These are phyloP conservation scores for Xylariaceae sp. DNA, from an alignment of 2,329 filamentous ascomycete species.

Conservation along the genomic window DNA sequence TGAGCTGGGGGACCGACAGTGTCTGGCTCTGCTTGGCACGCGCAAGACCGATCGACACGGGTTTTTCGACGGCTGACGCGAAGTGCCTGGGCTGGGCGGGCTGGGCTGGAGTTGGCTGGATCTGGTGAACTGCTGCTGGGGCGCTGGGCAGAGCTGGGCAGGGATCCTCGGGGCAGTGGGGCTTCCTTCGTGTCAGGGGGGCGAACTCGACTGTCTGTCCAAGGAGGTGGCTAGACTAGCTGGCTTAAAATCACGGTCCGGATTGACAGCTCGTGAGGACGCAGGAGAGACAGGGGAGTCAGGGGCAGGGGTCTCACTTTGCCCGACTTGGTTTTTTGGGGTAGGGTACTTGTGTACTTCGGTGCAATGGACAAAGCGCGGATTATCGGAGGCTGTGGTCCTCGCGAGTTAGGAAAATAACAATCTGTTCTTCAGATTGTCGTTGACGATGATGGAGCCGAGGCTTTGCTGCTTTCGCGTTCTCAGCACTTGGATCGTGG, in stretches of 20 bases:
- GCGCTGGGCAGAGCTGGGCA: background rate
- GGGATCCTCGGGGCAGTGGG: slow-evolving; percentile 6
- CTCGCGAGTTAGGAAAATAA: too few species aligned
- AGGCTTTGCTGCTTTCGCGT: slow-evolving; percentile 9
- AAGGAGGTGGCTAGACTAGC: slow-evolving; percentile 14
- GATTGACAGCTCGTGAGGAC: background rate
- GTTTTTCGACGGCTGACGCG: slow-evolving; percentile 26
- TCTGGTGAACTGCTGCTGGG: slow-evolving; percentile 6
- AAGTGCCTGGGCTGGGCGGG: slow-evolving; percentile 21
- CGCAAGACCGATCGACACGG: slow-evolving; percentile 19
- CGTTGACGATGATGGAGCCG: slow-evolving; percentile 6
- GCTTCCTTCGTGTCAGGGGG: background rate
- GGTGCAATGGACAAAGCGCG: too few species aligned
- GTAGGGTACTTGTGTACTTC: slow-evolving; percentile 3
- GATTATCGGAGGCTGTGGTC: too few species aligned
- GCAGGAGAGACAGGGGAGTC: background rate
- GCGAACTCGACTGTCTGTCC: slow-evolving; percentile 5
- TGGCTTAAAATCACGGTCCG: slow-evolving; percentile 12
- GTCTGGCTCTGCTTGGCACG: slow-evolving; percentile 7
- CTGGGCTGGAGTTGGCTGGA: slow-evolving; percentile 15
- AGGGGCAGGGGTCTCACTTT: background rate
- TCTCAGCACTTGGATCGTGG: slow-evolving; percentile 16
- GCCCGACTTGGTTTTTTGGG: too few species aligned
- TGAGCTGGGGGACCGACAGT: slow-evolving; percentile 22
- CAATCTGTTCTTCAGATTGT: too few species aligned